Evolutionary conservation across 768 basidiomycete species (phyloP).

Genomic region (Termitomyces sp.): DNA sequence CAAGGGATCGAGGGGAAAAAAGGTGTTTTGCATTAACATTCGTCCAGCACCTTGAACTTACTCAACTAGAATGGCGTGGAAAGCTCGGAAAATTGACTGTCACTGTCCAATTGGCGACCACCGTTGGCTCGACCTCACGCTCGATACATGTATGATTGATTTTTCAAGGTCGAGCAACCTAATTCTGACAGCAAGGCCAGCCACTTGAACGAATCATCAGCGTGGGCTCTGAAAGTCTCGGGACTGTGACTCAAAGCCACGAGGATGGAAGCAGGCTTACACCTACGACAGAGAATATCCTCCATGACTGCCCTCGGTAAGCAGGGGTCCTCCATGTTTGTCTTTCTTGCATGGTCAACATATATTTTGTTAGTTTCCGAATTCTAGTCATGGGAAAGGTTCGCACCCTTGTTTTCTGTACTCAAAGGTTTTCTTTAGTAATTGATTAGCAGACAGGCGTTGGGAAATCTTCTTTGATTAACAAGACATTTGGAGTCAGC

Average conservation of each 20-base stretch:
- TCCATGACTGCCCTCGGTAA: constrained; percentile 11
- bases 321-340: not conserved
- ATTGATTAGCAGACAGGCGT: constrained; percentile 17
- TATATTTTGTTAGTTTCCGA: constrained; percentile 12
- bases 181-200: not conserved
- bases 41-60: not conserved
- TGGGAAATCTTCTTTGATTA: constrained; percentile 24
- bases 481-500: constrained; percentile 20
- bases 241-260: not conserved
- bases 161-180: not conserved
- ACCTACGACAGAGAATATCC: constrained; percentile 12
- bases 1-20: not conserved
- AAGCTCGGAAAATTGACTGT: not conserved
- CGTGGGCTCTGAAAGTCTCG: not conserved
- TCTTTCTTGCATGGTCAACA: too few relatives aligned
- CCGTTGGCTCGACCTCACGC: not conserved
- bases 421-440: not conserved
- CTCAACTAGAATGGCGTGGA: constrained; percentile 5
- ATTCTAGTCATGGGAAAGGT: constrained; percentile 24
- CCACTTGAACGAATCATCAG: not conserved
- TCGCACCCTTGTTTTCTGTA: not conserved
- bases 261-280: not conserved
- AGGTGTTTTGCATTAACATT: not conserved
- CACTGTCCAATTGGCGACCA: not conserved
- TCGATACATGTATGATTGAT: not conserved